A percentile compares a stretch with the other conserved stretches of the same genome.
These are phyloP conservation scores for Agrocybe chaxingu DNA, from an alignment of 768 basidiomycete species.

Conservation along the genomic window DNA sequence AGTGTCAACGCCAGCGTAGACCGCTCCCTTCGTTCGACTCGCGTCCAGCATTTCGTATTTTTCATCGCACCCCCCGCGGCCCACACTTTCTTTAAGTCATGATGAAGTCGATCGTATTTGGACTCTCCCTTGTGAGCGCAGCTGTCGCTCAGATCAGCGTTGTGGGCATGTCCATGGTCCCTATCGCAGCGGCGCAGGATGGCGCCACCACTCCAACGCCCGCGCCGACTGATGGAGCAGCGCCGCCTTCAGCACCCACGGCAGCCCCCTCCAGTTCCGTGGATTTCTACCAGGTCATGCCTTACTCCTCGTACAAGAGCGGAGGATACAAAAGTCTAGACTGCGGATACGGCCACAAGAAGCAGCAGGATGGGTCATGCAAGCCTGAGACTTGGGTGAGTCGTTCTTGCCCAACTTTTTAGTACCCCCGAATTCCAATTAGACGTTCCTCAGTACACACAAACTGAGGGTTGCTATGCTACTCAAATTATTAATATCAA, in stretches of 20 bases:
- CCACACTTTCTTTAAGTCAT: slow-evolving; percentile 42
- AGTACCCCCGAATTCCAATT: background rate
- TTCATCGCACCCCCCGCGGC: slow-evolving; percentile 34
- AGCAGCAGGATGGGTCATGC: slow-evolving; percentile 55
- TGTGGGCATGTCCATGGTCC: slow-evolving; percentile 41
- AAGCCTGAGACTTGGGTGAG: slow-evolving; percentile 56
- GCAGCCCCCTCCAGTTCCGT: slow-evolving; percentile 28
- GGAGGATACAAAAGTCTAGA: slow-evolving; percentile 66
- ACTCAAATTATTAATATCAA: slow-evolving; percentile 55
- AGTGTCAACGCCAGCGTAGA: slow-evolving; percentile 68
- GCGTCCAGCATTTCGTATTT: slow-evolving; percentile 27
- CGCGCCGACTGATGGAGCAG: slow-evolving; percentile 17
- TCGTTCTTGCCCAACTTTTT: slow-evolving; percentile 3
- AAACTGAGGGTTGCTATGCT: slow-evolving; percentile 55
- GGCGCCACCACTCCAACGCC: slow-evolving; percentile 19
- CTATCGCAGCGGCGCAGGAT: slow-evolving; percentile 20
- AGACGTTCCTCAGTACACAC: slow-evolving; percentile 29
- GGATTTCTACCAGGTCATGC: slow-evolving; percentile 48
- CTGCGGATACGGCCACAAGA: slow-evolving; percentile 71
- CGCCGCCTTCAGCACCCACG: slow-evolving; percentile 32
- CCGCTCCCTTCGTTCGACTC: slow-evolving; percentile 46
- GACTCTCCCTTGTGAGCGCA: slow-evolving; percentile 54
- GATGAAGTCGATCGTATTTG: slow-evolving; percentile 63
- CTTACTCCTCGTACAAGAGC: slow-evolving; percentile 54
- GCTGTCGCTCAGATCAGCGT: slow-evolving; percentile 53